Base-by-base conservation (phyloP, 306 rosid genomes). In the Ziziphus jujuba region DNA sequence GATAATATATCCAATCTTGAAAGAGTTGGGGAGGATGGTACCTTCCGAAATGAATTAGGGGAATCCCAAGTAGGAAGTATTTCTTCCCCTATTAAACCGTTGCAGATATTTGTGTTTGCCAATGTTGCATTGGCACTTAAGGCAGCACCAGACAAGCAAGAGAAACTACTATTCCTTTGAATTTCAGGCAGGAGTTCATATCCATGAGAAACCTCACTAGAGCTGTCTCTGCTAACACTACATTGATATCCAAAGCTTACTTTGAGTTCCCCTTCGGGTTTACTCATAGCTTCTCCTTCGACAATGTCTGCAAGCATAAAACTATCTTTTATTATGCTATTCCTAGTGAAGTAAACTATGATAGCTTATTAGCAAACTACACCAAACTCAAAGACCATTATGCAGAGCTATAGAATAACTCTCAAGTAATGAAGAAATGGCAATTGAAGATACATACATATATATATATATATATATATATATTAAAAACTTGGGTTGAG, bases 101-200 rank as follows among this genome's bases (percentile, higher is more conserved):
- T 91, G 83, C 99, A 93, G 43, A 95, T 85, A 80, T 84, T 91
- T 72, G 99, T 95, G 79, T 95, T 95, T 35, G 97, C 99, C 28
- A 95, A 74, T 62, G 99, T 91, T 23, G 95, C 96, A 79, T 91
- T 95, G 10, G 97, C 99, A 64, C 99, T 89, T 76, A 95, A 79
- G 54, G 97, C 99, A 49, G 97, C 99, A 36, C 99, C 99, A 38
- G 96, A 95, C 74, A 95, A 87, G 85, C 99, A 95, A 74, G 96
- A 87, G 81, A 95, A 95, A 71, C 99, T 90, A 75, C 97, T 87
- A 56, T 88, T 77, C 82, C 86, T 85, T 61, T 63, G 90, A 40
- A 95, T 72, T 71, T 75, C 81, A 24, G 95, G 83, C 40, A 69
- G 63, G 64, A 49, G 67, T 54, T 79, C 78, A 72, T 56, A 70